Conservation (phyloP, 768 basidiomycete species). For the Antrodiella citrinella region DNA sequence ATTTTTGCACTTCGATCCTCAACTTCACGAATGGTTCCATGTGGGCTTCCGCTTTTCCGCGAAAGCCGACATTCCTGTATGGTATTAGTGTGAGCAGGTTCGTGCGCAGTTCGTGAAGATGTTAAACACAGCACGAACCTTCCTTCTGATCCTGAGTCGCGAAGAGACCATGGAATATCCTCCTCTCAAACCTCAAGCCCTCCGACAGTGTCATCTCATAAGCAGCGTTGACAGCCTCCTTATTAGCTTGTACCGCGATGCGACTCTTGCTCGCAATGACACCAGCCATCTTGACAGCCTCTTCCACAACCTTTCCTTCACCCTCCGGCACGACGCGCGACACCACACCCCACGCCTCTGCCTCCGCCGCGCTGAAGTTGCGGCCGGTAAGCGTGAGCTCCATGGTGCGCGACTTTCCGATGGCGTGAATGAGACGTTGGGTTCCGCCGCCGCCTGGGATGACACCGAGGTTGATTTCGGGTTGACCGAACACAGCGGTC, state of each 20-base stretch:
- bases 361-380: slow-evolving; percentile 71
- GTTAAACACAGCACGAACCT: slow-evolving; percentile 40
- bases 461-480: slow-evolving; percentile 91
- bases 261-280: slow-evolving; percentile 76
- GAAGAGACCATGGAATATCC: slow-evolving; percentile 87
- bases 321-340: slow-evolving; percentile 72
- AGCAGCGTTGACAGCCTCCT: slow-evolving; percentile 92
- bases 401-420: slow-evolving; percentile 94
- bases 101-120: slow-evolving; percentile 5
- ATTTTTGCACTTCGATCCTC: neutral
- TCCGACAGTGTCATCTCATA: slow-evolving; percentile 76
- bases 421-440: slow-evolving; percentile 75
- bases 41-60: slow-evolving; percentile 85
- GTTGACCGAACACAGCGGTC: slow-evolving; percentile 89
- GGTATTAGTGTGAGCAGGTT: neutral
- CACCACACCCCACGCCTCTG: slow-evolving; percentile 81
- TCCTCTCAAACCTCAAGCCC: slow-evolving; percentile 80
- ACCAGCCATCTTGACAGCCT: slow-evolving; percentile 75
- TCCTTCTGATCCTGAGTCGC: slow-evolving; percentile 95
- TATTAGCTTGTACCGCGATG: slow-evolving; percentile 77
- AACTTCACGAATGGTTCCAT: slow-evolving; percentile 56
- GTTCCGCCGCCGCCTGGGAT: slow-evolving; percentile 95
- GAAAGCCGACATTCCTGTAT: slow-evolving; percentile 87
- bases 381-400: slow-evolving; percentile 89
- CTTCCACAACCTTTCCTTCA: slow-evolving; percentile 74